phyloP scores from a whole-genome alignment of 2,329 filamentous ascomycete species.

The Fulvia fulva region DNA sequence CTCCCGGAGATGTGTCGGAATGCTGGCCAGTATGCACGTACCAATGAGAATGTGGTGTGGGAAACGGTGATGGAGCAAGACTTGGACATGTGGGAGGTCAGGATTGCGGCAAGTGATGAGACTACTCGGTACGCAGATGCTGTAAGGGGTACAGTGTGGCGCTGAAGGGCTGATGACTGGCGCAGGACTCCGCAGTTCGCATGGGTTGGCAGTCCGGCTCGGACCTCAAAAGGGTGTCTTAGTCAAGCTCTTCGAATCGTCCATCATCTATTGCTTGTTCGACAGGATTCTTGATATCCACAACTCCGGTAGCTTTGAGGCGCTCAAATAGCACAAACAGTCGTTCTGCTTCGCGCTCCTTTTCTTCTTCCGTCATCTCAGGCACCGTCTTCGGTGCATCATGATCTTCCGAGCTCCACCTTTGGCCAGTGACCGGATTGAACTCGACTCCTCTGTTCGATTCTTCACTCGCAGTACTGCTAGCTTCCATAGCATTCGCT shows the following conservation, averaged over 20 bases:
- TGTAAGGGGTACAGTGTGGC: not conserved
- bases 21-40: not conserved
- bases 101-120: not conserved
- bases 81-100: not conserved
- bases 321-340: constrained; percentile 87
- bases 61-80: not conserved
- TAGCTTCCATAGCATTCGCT: constrained; percentile 57
- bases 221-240: not conserved
- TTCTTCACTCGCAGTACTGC: constrained; percentile 32
- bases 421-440: constrained; percentile 86
- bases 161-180: not conserved
- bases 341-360: constrained; percentile 83
- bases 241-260: constrained; percentile 62
- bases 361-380: constrained; percentile 87
- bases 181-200: not conserved
- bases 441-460: constrained; percentile 42
- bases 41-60: not conserved
- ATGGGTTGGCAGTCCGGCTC: too few species aligned
- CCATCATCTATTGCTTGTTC: constrained; percentile 65
- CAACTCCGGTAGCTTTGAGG: constrained; percentile 69
- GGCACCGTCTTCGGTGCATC: constrained; percentile 57
- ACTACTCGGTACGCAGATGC: not conserved
- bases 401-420: constrained; percentile 35
- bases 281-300: constrained; percentile 76
- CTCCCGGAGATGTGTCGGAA: not conserved